Conservation (phyloP, 129 eudicot species). For the Pulicaria dysenterica region DNA sequence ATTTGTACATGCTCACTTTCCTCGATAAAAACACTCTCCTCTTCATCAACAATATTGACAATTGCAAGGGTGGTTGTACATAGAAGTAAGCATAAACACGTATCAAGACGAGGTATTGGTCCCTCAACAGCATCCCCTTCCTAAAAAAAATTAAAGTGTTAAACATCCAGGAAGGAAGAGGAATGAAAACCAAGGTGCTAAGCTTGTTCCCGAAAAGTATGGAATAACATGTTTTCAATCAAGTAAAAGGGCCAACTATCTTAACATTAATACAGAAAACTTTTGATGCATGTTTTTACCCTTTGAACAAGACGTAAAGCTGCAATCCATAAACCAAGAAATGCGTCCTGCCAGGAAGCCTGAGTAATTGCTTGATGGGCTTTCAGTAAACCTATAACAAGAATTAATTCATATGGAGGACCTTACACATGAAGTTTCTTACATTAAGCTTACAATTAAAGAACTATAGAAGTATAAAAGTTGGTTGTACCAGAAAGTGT, state of each 20-base stretch:
- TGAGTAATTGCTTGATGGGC: constrained; percentile 80
- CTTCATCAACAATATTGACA: constrained; percentile 76
- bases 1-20: constrained; percentile 41
- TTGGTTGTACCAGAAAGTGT: constrained; percentile 62
- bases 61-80: constrained; percentile 75
- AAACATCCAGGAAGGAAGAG: background rate
- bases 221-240: constrained; percentile 10
- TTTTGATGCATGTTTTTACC: constrained; percentile 46
- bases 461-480: background rate
- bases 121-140: constrained; percentile 93
- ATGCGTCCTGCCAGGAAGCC: constrained; percentile 90
- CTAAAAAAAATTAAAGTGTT: constrained; percentile 35
- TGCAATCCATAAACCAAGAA: constrained; percentile 92
- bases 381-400: constrained; percentile 68
- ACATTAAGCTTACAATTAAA: background rate
- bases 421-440: constrained; percentile 1
- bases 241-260: background rate
- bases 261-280: constrained; percentile 4
- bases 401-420: constrained; percentile 11
- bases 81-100: constrained; percentile 89
- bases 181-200: no score
- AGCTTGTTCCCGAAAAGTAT: background rate
- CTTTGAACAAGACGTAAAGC: constrained; percentile 94
- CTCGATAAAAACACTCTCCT: constrained; percentile 45
- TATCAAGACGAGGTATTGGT: constrained; percentile 91